Conservation (phyloP, 371 early-diverging fungal genomes). For the Mortierella sp. region DNA sequence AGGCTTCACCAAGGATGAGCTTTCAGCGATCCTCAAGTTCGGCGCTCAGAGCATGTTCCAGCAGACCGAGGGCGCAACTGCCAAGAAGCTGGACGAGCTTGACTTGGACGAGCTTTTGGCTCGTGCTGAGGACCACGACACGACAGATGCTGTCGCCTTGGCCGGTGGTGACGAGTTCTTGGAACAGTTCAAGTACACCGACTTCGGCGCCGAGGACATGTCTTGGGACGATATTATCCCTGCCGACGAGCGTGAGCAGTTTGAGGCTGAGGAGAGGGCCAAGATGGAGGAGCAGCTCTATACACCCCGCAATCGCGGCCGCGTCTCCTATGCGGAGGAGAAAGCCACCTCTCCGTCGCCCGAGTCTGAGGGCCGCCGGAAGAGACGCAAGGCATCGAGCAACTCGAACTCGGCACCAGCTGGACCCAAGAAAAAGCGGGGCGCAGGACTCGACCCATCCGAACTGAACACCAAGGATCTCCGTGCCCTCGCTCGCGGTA, state of each 20-base stretch:
- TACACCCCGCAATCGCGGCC: slow-evolving; percentile 50
- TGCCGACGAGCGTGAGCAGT: slow-evolving; percentile 78
- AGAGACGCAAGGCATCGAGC: slow-evolving; percentile 52
- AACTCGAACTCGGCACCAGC: slow-evolving; percentile 29
- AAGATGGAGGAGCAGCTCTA: slow-evolving; percentile 57
- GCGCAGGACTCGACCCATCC: slow-evolving; percentile 50
- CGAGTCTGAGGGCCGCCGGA: slow-evolving; percentile 57
- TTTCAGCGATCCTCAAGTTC: slow-evolving; percentile 96
- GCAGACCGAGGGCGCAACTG: slow-evolving; percentile 68
- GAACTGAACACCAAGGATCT: slow-evolving; percentile 84
- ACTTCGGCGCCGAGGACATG: slow-evolving; percentile 87
- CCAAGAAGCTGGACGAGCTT: slow-evolving; percentile 89
- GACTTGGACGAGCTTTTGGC: slow-evolving; percentile 96
- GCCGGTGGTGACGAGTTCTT: slow-evolving; percentile 93
- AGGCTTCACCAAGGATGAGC: slow-evolving; percentile 85
- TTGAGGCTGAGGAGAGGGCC: slow-evolving; percentile 73
- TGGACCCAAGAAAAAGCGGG: slow-evolving; percentile 55
- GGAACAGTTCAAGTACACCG: slow-evolving; percentile 94
- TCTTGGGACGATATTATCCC: slow-evolving; percentile 98
- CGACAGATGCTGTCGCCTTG: slow-evolving; percentile 72
- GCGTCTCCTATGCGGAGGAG: slow-evolving; percentile 56
- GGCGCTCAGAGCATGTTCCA: slow-evolving; percentile 97
- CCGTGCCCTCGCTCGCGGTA: slow-evolving; percentile 81
- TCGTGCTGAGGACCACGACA: slow-evolving; percentile 94
- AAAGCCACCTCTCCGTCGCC: slow-evolving; percentile 45